Base-by-base conservation (phyloP, 1,139 yeast genomes). In the Spathaspora sp. region DNA sequence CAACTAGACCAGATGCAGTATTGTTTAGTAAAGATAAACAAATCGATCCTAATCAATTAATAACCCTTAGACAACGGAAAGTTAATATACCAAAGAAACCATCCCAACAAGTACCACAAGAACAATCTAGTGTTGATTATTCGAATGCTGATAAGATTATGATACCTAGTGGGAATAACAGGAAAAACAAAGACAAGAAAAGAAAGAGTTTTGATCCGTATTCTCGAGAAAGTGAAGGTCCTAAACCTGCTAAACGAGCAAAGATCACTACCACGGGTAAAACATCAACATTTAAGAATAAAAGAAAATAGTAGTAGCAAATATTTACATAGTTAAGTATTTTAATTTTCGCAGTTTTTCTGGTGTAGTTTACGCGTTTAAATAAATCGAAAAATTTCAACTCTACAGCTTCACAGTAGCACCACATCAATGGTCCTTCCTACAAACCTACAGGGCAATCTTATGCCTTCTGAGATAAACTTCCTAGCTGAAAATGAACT, bases 401-500 rank as follows among this genome's bases (percentile, higher is more conserved):
- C 6, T 34, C 25, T 20, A 15, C 20, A 38, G 13, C 9, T 38
- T 36, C 5, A 23, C 13, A 13, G 9, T n/a, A 33, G 17, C 13
- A 18, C 20, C 44, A 41, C 41, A 6, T 6, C 11, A 23, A 87
- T 87, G 95, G 80, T 90, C 4, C 71, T 88, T 29, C 91, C 95
- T 5, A 61, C 67, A 8, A 68, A 73, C 43, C 69, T 82, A 34
- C 80, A 76, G 51, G 70, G 73, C 47, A 81, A 85, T 18, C 80
- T 90, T 47, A 70, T 84, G 36, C 93, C 97, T 0, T 74, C 84
- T 9, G 98, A 93, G 62, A 74, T 91, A 39, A 86, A 82, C 55
- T 93, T 88, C 59, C 68, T 89, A 33, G 95, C 96, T 1, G 98
- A 93, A 61, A 89, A 86, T 64, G 89, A 86, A 47, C 65, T 64